Conservation (phyloP, 1,284 basidiomycete genomes). For the Somion occarium region DNA sequence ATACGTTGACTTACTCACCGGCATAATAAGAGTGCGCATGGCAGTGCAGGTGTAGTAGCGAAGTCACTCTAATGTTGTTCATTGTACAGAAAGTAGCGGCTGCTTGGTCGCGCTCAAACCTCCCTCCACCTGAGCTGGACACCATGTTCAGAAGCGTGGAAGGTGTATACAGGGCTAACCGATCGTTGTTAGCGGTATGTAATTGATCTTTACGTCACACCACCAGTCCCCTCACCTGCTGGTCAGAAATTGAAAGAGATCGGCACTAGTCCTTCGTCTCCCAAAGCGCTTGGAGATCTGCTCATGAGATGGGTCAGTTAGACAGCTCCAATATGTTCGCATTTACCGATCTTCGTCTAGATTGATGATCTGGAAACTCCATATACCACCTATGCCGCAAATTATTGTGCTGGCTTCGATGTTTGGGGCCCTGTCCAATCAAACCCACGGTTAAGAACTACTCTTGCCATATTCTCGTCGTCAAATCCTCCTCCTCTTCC, state of each 20-base stretch:
- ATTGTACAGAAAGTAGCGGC: slow-evolving; percentile 82
- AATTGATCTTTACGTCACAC: background rate
- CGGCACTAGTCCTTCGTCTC: slow-evolving; percentile 88
- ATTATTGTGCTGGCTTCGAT: slow-evolving; percentile 80
- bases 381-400: slow-evolving; percentile 78
- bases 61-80: background rate
- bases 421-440: slow-evolving; percentile 72
- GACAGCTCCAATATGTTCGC: background rate
- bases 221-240: slow-evolving; percentile 8
- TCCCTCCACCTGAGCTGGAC: slow-evolving; percentile 91
- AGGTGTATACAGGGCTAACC: slow-evolving; percentile 88
- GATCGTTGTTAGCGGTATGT: slow-evolving; percentile 71
- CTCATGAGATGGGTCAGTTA: slow-evolving; percentile 91
- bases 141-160: slow-evolving; percentile 94
- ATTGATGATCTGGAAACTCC: slow-evolving; percentile 87
- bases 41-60: background rate
- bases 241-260: slow-evolving; percentile 89
- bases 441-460: slow-evolving; percentile 67
- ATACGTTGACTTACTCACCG: slow-evolving; percentile 90
- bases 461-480: slow-evolving; percentile 70
- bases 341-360: slow-evolving; percentile 35
- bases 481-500: slow-evolving; percentile 55
- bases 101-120: slow-evolving; percentile 93
- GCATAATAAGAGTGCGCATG: slow-evolving; percentile 79
- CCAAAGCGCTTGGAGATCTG: slow-evolving; percentile 92